A percentile compares a stretch with the other conserved stretches of the same genome.
Evolutionary conservation across 1,139 yeast genomes (phyloP).

Genomic region (Pichia sp.): DNA sequence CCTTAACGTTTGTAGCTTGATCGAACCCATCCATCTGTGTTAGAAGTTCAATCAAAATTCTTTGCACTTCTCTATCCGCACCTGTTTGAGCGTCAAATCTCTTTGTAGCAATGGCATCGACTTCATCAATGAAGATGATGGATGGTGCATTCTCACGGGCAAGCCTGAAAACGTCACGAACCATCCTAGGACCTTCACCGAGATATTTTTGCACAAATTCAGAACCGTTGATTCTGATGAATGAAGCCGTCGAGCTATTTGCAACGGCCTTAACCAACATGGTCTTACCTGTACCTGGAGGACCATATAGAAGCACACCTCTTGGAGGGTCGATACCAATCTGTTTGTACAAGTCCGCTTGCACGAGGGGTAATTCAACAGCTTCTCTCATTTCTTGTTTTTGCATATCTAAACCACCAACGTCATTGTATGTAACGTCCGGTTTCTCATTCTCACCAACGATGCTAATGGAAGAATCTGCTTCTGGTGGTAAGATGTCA

Average conservation of each 20-base stretch:
- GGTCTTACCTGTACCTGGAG: slow-evolving; percentile 99
- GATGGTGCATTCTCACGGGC: slow-evolving; percentile 98
- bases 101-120: slow-evolving; percentile 98
- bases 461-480: slow-evolving; percentile 92
- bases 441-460: slow-evolving; percentile 85
- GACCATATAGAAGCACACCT: slow-evolving; percentile 94
- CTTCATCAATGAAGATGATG: slow-evolving; percentile 94
- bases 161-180: slow-evolving; percentile 91
- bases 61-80: slow-evolving; percentile 98
- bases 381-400: slow-evolving; percentile 99
- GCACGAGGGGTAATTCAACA: slow-evolving; percentile 93
- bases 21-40: slow-evolving; percentile 99
- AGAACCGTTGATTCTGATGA: slow-evolving; percentile 94
- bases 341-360: slow-evolving; percentile 91
- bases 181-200: slow-evolving; percentile 99
- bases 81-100: slow-evolving; percentile 99
- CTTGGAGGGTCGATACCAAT: slow-evolving; percentile 99
- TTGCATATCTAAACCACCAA: slow-evolving; percentile 99
- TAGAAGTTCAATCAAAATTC: slow-evolving; percentile 89
- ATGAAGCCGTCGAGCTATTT: slow-evolving; percentile 89
- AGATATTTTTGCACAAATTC: slow-evolving; percentile 97
- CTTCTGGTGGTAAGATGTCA: slow-evolving; percentile 97
- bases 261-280: slow-evolving; percentile 99
- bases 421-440: slow-evolving; percentile 76
- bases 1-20: slow-evolving; percentile 91